Conservation (phyloP, 768 basidiomycete species). For the Pisolithus orientalis region DNA sequence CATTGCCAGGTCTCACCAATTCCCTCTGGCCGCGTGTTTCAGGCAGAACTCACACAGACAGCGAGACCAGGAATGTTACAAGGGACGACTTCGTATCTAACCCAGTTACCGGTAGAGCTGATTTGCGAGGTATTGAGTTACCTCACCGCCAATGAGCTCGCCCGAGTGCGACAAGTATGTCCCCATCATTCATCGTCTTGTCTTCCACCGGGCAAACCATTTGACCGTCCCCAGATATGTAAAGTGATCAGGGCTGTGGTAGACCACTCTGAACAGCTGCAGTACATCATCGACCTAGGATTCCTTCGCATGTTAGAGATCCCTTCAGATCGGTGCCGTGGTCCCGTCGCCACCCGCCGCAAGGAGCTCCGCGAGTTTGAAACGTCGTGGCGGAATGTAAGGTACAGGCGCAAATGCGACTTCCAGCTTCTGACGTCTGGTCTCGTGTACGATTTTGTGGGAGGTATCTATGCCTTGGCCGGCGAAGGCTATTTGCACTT, state of each 20-base stretch:
- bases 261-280: conserved; percentile 37
- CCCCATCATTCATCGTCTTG: background rate
- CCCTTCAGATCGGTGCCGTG: conserved; percentile 17
- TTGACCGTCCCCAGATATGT: conserved; percentile 29
- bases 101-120: conserved; percentile 34
- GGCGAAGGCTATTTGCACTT: conserved; percentile 45
- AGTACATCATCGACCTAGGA: conserved; percentile 44
- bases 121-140: conserved; percentile 31
- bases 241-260: conserved; percentile 35
- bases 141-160: conserved; percentile 31
- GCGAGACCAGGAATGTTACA: background rate
- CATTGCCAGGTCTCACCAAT: too few relatives aligned
- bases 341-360: conserved; percentile 36
- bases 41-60: background rate
- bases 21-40: too few relatives aligned
- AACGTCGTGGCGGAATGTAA: conserved; percentile 41
- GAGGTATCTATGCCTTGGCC: conserved; percentile 41
- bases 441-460: conserved; percentile 45
- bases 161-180: conserved; percentile 28
- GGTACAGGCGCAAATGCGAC: conserved; percentile 32
- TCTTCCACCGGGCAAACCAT: too few relatives aligned
- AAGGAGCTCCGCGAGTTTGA: conserved; percentile 37
- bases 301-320: conserved; percentile 40
- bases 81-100: conserved; percentile 10
- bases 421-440: conserved; percentile 39